Base-by-base conservation (phyloP, 176 grass and related monocot genomes). In the Bromus sterilis region DNA sequence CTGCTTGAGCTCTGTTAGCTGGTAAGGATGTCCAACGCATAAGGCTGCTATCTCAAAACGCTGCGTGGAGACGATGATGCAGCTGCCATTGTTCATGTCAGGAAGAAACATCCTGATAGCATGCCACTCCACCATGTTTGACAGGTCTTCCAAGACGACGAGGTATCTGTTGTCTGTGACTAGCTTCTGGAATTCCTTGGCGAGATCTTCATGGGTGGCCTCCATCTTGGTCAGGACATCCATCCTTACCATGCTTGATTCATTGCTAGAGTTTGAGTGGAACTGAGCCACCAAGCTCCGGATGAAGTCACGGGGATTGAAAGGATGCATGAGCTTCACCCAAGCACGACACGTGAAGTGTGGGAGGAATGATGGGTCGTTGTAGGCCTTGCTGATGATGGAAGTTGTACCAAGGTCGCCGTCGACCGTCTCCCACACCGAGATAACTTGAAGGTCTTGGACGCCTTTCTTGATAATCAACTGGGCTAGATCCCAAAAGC, bases 111-210 rank as follows among this genome's bases (percentile, higher is more conserved):
- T 58, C 21, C 56, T 80, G 23, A 89, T 76, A 2, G 25, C 29
- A 7, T 51, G 28, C 82, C 87, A 89, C 41, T 69, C 76, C 7
- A 6, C 8, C 31, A 65, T 32, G 6, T 2, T 56, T 0, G 51
- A 79, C 2, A 79, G 4, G 31, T 79, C 80, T 80, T 88, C 74
- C 28, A 88, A 13, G 16, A 88, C 65, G 15, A 88, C 43, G 2
- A 89, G 35, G 4, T 36, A 36, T 6, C 4, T 36, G 6, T 36
- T 5, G 1, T 5, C 3, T 1, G 35, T 36, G 35, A 36, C 7
- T 6, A 36, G 35, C 35, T 36, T 4, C 0, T 36, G 3, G 4
- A 36, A 36, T 7, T 36, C 35, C 35, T 36, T 6, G 4, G 4
- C 30, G 8, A 34, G 9, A 2, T 75, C 48, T 21, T 10, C 30